Conservation (phyloP, 768 basidiomycete genomes). For the Pisolithus albus region DNA sequence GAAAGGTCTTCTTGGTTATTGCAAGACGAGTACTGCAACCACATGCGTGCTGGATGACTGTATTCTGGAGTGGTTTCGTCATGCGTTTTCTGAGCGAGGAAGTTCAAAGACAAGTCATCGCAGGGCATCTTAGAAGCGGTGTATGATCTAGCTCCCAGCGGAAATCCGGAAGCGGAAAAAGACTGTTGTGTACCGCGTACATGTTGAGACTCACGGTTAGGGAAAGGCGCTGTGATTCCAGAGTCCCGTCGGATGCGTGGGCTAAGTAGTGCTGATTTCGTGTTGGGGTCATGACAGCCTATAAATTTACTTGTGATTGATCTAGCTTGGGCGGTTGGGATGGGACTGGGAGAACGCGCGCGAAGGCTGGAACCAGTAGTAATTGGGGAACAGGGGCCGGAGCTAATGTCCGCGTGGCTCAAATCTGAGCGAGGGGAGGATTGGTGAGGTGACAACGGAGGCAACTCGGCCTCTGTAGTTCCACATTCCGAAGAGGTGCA, state of each 20-base stretch:
- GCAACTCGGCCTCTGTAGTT: slow-evolving; percentile 10
- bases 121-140: background rate
- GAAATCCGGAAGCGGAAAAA: slow-evolving; percentile 18
- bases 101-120: slow-evolving; percentile 8
- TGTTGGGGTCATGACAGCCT: background rate
- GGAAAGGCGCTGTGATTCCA: slow-evolving; percentile 36
- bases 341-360: background rate
- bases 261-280: background rate
- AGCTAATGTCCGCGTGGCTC: slow-evolving; percentile 4
- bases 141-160: slow-evolving; percentile 6
- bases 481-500: slow-evolving; percentile 13
- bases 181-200: slow-evolving; percentile 49
- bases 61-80: background rate
- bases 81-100: slow-evolving; percentile 11
- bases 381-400: background rate
- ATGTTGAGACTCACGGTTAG: slow-evolving; percentile 48
- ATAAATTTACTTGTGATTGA: background rate
- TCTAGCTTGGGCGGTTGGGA: slow-evolving; percentile 7
- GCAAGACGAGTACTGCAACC: slow-evolving; percentile 6
- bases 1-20: slow-evolving; percentile 11
- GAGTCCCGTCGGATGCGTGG: slow-evolving; percentile 2
- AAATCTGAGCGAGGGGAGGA: slow-evolving; percentile 9
- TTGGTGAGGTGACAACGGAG: slow-evolving; percentile 3
- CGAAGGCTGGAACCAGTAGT: background rate
- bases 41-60: background rate